Base-by-base conservation (phyloP, 2,329 filamentous ascomycete species). In the Penicillium sp. region DNA sequence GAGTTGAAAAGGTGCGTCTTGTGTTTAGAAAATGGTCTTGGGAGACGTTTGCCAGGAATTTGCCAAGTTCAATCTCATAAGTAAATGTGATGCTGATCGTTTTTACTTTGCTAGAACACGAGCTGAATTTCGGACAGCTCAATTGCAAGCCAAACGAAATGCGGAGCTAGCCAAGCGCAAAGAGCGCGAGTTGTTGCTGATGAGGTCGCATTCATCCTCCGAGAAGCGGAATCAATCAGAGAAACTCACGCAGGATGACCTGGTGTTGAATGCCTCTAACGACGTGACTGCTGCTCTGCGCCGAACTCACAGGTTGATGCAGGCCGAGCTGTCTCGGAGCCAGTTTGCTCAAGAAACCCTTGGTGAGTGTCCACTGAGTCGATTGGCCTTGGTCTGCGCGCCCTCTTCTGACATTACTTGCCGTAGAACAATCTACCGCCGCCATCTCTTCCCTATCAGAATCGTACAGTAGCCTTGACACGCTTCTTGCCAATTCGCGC, bases 271-370 rank as follows among this genome's bases (percentile, higher is more conserved):
- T 52, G 86, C 91, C 0, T 88, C 87, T 29, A 83, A 79, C 56
- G 88, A 94, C 73, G 86, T 97, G 46, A 97, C 91, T 3, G 76
- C 83, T 42, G 87, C 90, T 1, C 78, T 98, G 45, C 81, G 89
- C 51, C 79, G 90, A 51, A 94, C 91, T 5, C 90, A 97, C 69
- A 82, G 87, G 53, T 79, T 95, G 61, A 90, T 97, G 74, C 83
- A 88, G 54, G 78, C 82, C 4, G 90, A 96, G 74, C 80, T 98
- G 6, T 82, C 85, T 40, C 84, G 89, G 50, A 94, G 88, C 56
- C 84, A 88, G 60, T 97, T 95, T 65, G 91, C 91, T 13, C 85
- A 93, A 60, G 85, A 95, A 67, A 94, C 90, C 1, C 77, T 98
- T 48, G 69, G 73, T 71, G 56, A 50, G 63, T 62, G 48, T 39